A percentile compares a stretch with the other conserved stretches of the same genome.
phyloP scores from a whole-genome alignment of 495 filamentous ascomycete genomes.

The Hyaloscypha bicolor region DNA sequence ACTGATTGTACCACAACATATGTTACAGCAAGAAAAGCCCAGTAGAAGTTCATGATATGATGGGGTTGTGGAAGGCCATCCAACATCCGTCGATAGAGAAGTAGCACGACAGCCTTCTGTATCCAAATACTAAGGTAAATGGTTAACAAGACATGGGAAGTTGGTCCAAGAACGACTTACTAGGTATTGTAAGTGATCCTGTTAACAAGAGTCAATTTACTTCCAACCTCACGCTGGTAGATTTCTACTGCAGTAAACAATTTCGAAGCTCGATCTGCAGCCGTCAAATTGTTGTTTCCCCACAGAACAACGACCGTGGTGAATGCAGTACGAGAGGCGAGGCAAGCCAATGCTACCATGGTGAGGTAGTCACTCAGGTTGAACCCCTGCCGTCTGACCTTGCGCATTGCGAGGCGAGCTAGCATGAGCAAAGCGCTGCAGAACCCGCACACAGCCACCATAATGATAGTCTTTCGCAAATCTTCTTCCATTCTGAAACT shows the following conservation, averaged over 20 bases:
- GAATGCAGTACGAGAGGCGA: constrained; percentile 34
- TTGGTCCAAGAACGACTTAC: constrained; percentile 26
- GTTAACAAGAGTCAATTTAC: constrained; percentile 36
- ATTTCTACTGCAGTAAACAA: constrained; percentile 36
- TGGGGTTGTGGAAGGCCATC: constrained; percentile 39
- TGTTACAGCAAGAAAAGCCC: constrained; percentile 36
- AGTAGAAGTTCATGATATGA: constrained; percentile 37
- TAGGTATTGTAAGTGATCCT: constrained; percentile 40
- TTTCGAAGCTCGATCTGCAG: constrained; percentile 23
- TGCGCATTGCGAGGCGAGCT: constrained; percentile 33
- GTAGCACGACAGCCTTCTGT: constrained; percentile 45
- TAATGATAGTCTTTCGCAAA: neutral
- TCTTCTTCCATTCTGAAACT: neutral
- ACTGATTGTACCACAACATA: constrained; percentile 41
- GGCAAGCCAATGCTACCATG: constrained; percentile 33
- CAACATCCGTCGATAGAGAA: constrained; percentile 44
- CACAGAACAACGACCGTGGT: constrained; percentile 39
- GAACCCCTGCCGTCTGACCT: constrained; percentile 31
- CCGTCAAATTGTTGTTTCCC: constrained; percentile 40
- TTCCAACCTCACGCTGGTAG: constrained; percentile 37
- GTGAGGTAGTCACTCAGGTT: constrained; percentile 38
- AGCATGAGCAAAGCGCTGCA: constrained; percentile 23
- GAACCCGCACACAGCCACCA: neutral
- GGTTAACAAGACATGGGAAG: neutral
- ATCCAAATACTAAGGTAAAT: constrained; percentile 38